phyloP scores from a whole-genome alignment of 495 filamentous ascomycete species.

The Podospora pseudocomata region DNA sequence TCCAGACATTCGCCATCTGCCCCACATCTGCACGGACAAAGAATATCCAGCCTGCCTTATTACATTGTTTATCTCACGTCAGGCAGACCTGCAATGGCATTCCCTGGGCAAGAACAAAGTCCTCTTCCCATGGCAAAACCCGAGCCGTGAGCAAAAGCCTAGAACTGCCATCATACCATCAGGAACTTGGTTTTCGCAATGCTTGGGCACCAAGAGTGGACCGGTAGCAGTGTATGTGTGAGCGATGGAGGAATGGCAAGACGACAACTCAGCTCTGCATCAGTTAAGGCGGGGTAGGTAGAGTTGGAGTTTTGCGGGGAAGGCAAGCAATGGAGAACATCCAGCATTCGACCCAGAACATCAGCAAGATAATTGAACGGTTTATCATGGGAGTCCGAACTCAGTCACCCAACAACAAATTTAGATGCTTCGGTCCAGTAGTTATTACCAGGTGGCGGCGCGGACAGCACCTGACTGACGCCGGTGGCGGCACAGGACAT shows the following conservation, averaged over 20 bases:
- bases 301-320: not conserved
- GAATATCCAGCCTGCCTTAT: not conserved
- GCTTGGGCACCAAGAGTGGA: not conserved
- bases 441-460: conserved; percentile 1
- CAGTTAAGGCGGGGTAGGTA: not conserved
- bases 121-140: not conserved
- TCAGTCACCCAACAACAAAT: not conserved
- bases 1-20: not conserved
- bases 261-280: not conserved
- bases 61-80: not conserved
- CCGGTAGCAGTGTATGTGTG: not conserved
- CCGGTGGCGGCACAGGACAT: conserved; percentile 8
- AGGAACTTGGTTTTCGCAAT: not conserved
- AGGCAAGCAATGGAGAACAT: not conserved
- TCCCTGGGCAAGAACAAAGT: no score
- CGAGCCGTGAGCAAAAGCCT: not conserved
- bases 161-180: not conserved
- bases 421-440: not conserved
- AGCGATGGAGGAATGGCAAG: not conserved
- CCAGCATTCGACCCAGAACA: not conserved
- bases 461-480: conserved; percentile 5
- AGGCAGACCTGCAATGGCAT: not conserved
- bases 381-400: not conserved
- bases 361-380: not conserved
- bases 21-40: not conserved